phyloP scores from a whole-genome alignment of 164 flowering plant genomes.

The Saururus chinensis region DNA sequence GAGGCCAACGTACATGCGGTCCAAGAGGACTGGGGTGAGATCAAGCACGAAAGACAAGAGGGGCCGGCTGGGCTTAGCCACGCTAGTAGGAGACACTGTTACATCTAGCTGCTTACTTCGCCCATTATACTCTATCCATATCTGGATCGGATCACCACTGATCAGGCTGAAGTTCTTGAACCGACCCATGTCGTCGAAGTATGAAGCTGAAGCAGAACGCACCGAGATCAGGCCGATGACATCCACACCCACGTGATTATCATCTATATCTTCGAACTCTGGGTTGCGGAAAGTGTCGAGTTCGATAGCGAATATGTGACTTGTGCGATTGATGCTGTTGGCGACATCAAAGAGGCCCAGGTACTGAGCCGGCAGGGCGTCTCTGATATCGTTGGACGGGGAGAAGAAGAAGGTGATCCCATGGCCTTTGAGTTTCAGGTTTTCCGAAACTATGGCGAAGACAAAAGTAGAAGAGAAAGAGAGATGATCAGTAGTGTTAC shows the following conservation, averaged over 20 bases:
- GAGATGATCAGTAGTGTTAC: too few relatives aligned
- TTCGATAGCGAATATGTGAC: constrained; percentile 4
- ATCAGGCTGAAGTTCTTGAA: constrained; percentile 1
- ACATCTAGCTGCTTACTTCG: neutral
- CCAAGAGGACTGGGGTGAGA: too few relatives aligned
- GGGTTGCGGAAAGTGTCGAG: neutral
- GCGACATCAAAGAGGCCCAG: constrained; percentile 6
- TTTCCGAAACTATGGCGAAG: too few relatives aligned
- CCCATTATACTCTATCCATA: constrained; percentile 8
- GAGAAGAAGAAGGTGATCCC: constrained; percentile 48
- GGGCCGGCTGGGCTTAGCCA: too few relatives aligned
- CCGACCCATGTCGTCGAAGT: constrained; percentile 1
- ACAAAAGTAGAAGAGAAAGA: too few relatives aligned
- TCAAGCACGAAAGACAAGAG: too few relatives aligned
- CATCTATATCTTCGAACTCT: constrained; percentile 1
- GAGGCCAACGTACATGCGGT: too few relatives aligned
- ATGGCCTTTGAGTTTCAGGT: too few relatives aligned
- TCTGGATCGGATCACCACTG: constrained; percentile 5
- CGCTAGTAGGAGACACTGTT: too few relatives aligned
- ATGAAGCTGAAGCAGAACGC: neutral
- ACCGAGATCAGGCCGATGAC: constrained; percentile 1
- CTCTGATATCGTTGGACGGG: constrained; percentile 14
- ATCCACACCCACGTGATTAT: constrained; percentile 11
- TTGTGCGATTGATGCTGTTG: constrained; percentile 1
- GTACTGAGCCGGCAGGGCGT: constrained; percentile 18